phyloP scores from a whole-genome alignment of 2,329 filamentous ascomycete genomes.

The Colletotrichum incanum region DNA sequence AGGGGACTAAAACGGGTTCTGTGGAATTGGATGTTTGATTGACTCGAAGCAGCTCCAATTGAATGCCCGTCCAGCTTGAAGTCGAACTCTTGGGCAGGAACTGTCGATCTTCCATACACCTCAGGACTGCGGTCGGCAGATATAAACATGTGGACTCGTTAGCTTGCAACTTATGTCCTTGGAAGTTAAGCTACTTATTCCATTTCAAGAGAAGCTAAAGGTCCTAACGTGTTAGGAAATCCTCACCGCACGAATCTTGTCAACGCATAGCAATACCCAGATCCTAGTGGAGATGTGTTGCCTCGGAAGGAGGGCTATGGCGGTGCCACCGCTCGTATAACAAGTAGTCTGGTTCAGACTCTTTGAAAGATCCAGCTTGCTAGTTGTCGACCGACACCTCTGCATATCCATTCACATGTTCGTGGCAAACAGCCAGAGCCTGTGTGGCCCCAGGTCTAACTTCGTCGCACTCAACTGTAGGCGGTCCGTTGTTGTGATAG shows the following conservation, averaged over 20 bases:
- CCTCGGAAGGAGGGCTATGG: too few species aligned
- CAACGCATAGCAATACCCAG: rapidly evolving
- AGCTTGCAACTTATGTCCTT: background rate
- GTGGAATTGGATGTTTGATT: too few species aligned
- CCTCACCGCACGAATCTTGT: background rate
- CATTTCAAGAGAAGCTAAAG: background rate
- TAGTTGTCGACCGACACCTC: background rate
- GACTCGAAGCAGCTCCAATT: background rate
- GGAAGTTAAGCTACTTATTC: background rate
- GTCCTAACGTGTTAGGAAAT: background rate
- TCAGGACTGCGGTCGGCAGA: background rate
- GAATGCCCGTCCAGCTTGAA: background rate
- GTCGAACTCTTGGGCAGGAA: too few species aligned
- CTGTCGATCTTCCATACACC: background rate
- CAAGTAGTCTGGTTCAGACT: background rate
- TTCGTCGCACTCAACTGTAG: background rate
- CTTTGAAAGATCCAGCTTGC: background rate
- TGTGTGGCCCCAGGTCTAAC: background rate
- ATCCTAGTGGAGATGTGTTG: too few species aligned
- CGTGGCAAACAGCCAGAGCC: background rate
- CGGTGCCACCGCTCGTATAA: background rate
- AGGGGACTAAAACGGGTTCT: background rate
- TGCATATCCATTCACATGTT: background rate
- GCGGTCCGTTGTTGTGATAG: background rate
- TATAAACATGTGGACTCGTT: background rate